Conservation (phyloP, 257 asterid species). For the Solanum piurae region DNA sequence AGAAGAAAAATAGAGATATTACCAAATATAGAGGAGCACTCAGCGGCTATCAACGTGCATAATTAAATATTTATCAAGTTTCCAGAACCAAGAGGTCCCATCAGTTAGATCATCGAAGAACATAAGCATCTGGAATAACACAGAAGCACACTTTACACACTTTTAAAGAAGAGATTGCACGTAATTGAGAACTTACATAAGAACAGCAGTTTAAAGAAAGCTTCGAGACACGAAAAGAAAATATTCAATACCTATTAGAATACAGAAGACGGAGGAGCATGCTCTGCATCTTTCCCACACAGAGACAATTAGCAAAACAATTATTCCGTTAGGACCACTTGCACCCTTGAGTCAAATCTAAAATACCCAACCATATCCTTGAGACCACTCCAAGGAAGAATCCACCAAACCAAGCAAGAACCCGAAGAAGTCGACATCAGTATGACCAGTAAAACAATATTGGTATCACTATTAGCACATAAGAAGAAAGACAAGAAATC, state of each 20-base stretch:
- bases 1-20: background rate
- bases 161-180: background rate
- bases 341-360: background rate
- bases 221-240: background rate
- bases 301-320: background rate
- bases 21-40: background rate
- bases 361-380: background rate
- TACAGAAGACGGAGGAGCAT: background rate
- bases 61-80: background rate
- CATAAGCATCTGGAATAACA: background rate
- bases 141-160: background rate
- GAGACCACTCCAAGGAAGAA: background rate
- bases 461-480: background rate
- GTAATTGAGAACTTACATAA: background rate
- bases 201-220: background rate
- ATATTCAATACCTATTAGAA: background rate
- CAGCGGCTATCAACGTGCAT: background rate
- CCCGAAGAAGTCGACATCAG: background rate
- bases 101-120: background rate
- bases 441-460: background rate
- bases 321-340: background rate
- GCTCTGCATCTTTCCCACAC: background rate
- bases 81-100: background rate
- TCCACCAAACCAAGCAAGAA: background rate
- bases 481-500: background rate